These are phyloP conservation scores for Colletotrichum endophyticum DNA, from an alignment of 2,329 filamentous ascomycete genomes.

Conservation along the genomic window DNA sequence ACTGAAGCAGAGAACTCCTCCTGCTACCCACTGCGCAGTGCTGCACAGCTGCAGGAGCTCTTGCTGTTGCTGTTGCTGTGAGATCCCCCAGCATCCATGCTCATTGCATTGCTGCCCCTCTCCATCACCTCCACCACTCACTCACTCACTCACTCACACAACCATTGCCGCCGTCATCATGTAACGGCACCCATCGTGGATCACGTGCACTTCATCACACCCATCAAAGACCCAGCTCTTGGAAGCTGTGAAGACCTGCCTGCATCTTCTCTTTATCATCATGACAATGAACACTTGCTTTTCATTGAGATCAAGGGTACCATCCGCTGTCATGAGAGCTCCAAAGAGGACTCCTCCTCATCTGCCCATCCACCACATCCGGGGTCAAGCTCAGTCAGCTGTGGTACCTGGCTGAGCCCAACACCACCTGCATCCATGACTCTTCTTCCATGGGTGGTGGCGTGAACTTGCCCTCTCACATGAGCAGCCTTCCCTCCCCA, in stretches of 20 bases:
- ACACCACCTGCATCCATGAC: background rate
- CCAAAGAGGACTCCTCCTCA: background rate
- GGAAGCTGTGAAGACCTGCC: background rate
- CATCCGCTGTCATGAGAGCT: too few relatives aligned
- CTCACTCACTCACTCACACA: background rate
- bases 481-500: background rate
- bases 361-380: background rate
- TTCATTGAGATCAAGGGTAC: background rate
- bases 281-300: background rate
- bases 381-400: background rate
- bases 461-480: conserved; percentile 2
- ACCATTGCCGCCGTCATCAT: background rate
- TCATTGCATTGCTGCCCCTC: background rate
- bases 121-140: background rate
- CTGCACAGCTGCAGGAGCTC: background rate
- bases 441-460: background rate
- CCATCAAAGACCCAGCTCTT: background rate
- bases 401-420: background rate
- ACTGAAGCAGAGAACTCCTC: background rate
- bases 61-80: background rate
- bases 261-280: background rate
- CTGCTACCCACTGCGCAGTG: background rate
- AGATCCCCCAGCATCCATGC: background rate
- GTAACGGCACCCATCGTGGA: background rate
- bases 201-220: background rate